Evolutionary conservation across 257 asterid species (phyloP).

Genomic region (Solanum ahanhuiri): DNA sequence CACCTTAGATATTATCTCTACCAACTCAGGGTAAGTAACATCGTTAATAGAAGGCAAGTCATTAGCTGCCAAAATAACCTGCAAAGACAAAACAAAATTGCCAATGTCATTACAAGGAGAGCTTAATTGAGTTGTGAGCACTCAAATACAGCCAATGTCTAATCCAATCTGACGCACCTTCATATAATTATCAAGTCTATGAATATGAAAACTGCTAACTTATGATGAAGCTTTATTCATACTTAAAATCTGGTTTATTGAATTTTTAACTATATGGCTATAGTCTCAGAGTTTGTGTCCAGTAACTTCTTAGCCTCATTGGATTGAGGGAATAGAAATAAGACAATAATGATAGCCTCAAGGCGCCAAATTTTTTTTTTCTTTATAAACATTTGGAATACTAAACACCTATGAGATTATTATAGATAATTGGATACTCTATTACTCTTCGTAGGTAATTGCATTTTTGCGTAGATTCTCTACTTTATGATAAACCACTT

Average conservation of each 20-base stretch:
- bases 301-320: neutral
- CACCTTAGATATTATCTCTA: constrained; percentile 76
- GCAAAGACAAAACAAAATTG: constrained; percentile 9
- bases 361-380: neutral
- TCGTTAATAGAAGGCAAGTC: constrained; percentile 93
- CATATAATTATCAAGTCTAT: neutral
- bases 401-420: neutral
- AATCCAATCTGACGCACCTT: neutral
- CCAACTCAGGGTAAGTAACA: constrained; percentile 64
- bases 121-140: neutral
- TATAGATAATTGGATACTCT: neutral
- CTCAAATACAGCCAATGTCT: neutral
- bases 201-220: neutral
- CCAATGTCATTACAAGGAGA: neutral
- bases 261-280: neutral
- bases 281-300: neutral
- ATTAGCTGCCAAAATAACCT: constrained; percentile 92
- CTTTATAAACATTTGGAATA: neutral
- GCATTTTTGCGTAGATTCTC: neutral
- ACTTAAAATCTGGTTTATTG: neutral
- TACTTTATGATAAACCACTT: neutral
- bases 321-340: neutral
- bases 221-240: neutral
- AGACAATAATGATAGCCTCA: neutral
- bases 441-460: neutral